Evolutionary conservation across 1,284 basidiomycete species (phyloP), one percentile per base, ranked within the genome.

Genomic region (Meripilus lineatus): DNA sequence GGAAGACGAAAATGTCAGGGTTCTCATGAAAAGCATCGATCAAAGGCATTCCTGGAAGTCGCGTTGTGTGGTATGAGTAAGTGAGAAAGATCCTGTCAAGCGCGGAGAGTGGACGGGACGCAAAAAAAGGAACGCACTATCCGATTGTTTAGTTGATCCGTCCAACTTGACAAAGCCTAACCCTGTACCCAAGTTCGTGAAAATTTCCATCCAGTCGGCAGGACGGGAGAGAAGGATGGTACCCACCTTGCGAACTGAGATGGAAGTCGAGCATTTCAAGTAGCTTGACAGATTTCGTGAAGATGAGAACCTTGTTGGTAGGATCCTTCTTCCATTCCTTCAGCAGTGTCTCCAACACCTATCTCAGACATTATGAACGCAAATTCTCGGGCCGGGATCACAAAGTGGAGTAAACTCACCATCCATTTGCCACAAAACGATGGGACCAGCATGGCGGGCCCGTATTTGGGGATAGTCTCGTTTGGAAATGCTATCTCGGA

Each of bases 401-500:
- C 18, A 34, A 30, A 25, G 23, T 11, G 32, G 14, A 21, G n/a
- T n/a, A 5, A 2, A 64, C 76, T 46, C 50, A 87, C 86, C 52
- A 68, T 65, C 89, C 89, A 93, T 65, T 94, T 94, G 2, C 91
- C 92, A 54, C 91, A 93, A 46, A 80, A 80, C 32, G 75, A 63
- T 0, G 78, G 66, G 30, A 74, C 63, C 52, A 87, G 65, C 63
- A 83, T 77, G 0, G 82, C 75, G 14, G 72, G 66, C 2, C 72
- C 79, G 46, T 77, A 84, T 51, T 75, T 81, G 1, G 84, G 86
- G 18, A 74, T 55, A 30, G 70, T 70, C 1, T 74, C 62, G 8
- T 8, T 5, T 1, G 75, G 72, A 57, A 87, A 88, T 1, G 71
- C 76, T 4, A 79, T 55, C 23, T 72, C 67, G 0, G 78, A 66